These are phyloP conservation scores for Blastobotrys ciferrii DNA, from an alignment of 1,139 yeast species.

Conservation along the genomic window DNA sequence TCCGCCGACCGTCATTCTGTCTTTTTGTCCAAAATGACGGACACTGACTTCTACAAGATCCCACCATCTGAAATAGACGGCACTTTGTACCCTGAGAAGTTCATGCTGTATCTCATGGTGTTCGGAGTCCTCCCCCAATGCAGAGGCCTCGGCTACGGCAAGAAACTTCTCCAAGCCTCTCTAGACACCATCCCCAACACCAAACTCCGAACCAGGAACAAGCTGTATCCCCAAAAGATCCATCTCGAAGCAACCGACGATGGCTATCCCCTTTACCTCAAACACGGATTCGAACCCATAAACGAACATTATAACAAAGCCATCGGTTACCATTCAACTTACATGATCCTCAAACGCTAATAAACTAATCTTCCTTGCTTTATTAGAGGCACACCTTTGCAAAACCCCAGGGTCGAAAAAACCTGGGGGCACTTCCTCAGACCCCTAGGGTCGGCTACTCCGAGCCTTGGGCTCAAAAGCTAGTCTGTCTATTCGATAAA, in stretches of 20 bases:
- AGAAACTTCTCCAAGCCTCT: not conserved
- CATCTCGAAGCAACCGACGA: constrained; percentile 12
- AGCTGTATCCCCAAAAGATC: constrained; percentile 11
- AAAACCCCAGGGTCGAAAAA: too few relatives aligned
- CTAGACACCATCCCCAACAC: constrained; percentile 11
- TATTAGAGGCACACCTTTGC: not conserved
- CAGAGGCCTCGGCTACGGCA: constrained; percentile 12
- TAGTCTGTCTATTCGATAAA: too few relatives aligned
- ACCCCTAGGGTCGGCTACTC: too few relatives aligned
- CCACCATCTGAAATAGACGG: not conserved
- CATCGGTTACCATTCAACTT: not conserved
- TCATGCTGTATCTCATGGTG: constrained; percentile 9
- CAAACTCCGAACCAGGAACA: not conserved
- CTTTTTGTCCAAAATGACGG: constrained; percentile 1
- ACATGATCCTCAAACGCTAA: not conserved
- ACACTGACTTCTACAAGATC: not conserved
- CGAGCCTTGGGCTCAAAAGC: too few relatives aligned
- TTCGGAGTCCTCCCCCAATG: constrained; percentile 9
- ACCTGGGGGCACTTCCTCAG: too few relatives aligned
- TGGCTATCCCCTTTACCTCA: constrained; percentile 8
- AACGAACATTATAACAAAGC: not conserved
- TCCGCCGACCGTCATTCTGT: not conserved
- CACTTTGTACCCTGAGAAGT: not conserved
- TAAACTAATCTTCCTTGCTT: not conserved
- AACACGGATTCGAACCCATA: not conserved